Conservation (phyloP, 352 stramenopile species). For the Hyaloperonospora brassicae region DNA sequence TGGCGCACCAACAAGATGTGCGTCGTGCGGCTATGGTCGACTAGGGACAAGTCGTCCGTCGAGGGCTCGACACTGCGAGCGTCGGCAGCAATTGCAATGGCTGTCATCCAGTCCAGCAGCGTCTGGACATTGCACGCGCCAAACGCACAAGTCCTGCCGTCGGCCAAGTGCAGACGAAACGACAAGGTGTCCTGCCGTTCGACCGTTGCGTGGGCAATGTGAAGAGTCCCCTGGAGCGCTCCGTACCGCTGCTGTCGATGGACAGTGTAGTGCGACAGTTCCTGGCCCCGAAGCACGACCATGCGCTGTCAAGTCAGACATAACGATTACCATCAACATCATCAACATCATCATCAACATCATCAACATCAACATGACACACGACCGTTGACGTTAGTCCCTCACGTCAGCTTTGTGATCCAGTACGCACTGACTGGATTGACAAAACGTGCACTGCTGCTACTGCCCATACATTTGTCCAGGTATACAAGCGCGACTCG, state of each 20-base stretch:
- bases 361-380: not conserved
- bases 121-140: conserved; percentile 42
- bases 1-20: conserved; percentile 66
- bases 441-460: conserved; percentile 5
- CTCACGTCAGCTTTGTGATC: not conserved
- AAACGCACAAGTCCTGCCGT: conserved; percentile 30
- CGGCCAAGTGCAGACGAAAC: conserved; percentile 26
- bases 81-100: conserved; percentile 42
- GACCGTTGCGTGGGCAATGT: conserved; percentile 36
- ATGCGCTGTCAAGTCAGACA: conserved; percentile 31
- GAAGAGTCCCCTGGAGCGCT: conserved; percentile 52
- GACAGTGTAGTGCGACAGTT: conserved; percentile 64
- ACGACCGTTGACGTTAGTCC: not conserved
- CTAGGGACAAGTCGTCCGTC: conserved; percentile 36
- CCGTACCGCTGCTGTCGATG: conserved; percentile 47
- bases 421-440: not conserved
- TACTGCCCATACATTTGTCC: conserved; percentile 55
- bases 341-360: not conserved
- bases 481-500: conserved; percentile 45
- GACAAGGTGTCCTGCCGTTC: conserved; percentile 44
- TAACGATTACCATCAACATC: no score
- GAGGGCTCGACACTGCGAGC: conserved; percentile 35
- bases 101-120: conserved; percentile 72
- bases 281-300: conserved; percentile 59
- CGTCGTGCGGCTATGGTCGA: conserved; percentile 62